Conservation (phyloP, 2,329 filamentous ascomycete species). For the Achaetomium macrosporum region DNA sequence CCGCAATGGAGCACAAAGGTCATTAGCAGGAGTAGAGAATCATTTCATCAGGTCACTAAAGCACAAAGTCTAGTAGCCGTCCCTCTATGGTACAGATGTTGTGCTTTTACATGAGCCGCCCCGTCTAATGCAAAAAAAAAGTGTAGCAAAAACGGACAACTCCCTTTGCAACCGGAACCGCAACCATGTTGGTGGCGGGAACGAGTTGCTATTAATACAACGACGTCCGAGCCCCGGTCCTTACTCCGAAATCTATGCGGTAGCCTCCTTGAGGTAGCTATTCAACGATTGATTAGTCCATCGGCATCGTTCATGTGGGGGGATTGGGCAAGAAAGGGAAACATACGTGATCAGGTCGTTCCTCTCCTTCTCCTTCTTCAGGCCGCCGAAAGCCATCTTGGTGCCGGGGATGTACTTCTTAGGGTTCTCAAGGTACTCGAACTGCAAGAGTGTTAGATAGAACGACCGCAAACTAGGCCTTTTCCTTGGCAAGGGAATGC, state of each 20-base stretch:
- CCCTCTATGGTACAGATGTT: slow-evolving; percentile 26
- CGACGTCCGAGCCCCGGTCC: background rate
- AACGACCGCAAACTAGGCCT: background rate
- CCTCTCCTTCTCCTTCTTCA: slow-evolving; percentile 99
- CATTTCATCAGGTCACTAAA: slow-evolving; percentile 13
- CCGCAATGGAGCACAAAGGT: no score
- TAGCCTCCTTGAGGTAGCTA: slow-evolving; percentile 18
- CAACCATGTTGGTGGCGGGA: background rate
- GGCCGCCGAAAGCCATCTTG: slow-evolving; percentile 99
- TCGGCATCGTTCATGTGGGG: background rate
- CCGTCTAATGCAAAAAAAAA: slow-evolving; percentile 28
- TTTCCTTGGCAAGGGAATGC: background rate
- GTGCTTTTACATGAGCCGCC: slow-evolving; percentile 15
- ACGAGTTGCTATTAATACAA: slow-evolving; percentile 9
- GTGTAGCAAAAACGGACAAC: slow-evolving; percentile 6
- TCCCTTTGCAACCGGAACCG: background rate
- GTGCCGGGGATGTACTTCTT: slow-evolving; percentile 99
- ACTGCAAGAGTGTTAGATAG: slow-evolving; percentile 48
- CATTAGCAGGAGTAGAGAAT: slow-evolving; percentile 8
- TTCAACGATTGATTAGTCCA: background rate
- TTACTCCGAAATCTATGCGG: slow-evolving; percentile 6
- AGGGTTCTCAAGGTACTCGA: slow-evolving; percentile 99
- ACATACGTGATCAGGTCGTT: slow-evolving; percentile 93
- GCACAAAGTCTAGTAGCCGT: slow-evolving; percentile 23
- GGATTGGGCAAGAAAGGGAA: background rate